These are phyloP conservation scores for Tulasnella sp. DNA, from an alignment of 768 basidiomycete genomes.

Conservation along the genomic window DNA sequence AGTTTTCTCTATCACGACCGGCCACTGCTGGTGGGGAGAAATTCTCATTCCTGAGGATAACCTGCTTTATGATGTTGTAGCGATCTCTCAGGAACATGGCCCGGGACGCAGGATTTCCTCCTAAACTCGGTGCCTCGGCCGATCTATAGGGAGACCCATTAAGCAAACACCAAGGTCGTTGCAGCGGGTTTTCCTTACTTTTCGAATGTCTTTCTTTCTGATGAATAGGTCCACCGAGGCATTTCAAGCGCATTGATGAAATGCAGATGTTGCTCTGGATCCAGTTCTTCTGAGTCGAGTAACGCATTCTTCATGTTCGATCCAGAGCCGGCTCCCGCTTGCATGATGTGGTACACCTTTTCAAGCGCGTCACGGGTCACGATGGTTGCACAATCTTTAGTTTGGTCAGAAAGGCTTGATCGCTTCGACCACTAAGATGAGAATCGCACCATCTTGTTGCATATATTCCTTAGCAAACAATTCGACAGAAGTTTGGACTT, in stretches of 20 bases:
- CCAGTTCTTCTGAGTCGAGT: constrained; percentile 39
- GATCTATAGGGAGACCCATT: constrained; percentile 19
- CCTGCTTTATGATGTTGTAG: constrained; percentile 82
- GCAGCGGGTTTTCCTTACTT: constrained; percentile 38
- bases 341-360: constrained; percentile 62
- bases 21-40: constrained; percentile 93
- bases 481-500: constrained; percentile 63
- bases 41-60: constrained; percentile 88
- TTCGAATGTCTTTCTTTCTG: constrained; percentile 75
- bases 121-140: constrained; percentile 45
- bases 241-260: constrained; percentile 89
- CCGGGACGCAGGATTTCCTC: constrained; percentile 73
- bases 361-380: constrained; percentile 53
- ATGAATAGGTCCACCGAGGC: constrained; percentile 87
- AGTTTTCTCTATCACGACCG: constrained; percentile 70
- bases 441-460: constrained; percentile 64
- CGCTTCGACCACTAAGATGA: background rate
- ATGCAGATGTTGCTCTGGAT: constrained; percentile 69
- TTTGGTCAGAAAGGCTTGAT: constrained; percentile 3
- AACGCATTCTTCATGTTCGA: constrained; percentile 32
- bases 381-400: constrained; percentile 17
- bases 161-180: too few relatives aligned
- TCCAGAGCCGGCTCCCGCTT: constrained; percentile 45
- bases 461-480: constrained; percentile 77
- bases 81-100: constrained; percentile 70